Conservation (phyloP, 257 asterid genomes). For the Lantana camara region DNA sequence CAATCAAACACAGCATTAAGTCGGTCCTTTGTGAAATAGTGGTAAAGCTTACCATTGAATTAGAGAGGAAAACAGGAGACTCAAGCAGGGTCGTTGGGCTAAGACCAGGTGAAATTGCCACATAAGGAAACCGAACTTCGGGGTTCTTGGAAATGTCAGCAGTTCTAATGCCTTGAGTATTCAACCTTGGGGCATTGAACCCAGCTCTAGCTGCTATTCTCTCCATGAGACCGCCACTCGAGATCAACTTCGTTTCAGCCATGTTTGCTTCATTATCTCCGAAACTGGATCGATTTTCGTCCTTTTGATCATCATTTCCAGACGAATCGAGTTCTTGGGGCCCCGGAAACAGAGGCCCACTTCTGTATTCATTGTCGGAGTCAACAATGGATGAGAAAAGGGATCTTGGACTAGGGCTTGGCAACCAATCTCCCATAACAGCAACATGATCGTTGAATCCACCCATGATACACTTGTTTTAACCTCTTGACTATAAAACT, state of each 20-base stretch:
- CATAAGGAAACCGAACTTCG: conserved; percentile 54
- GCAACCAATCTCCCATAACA: conserved; percentile 78
- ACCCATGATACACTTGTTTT: conserved; percentile 41
- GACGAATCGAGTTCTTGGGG: conserved; percentile 28
- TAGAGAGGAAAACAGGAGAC: conserved; percentile 69
- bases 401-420: conserved; percentile 56
- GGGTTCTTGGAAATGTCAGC: conserved; percentile 41
- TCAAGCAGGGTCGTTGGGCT: conserved; percentile 77
- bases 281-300: conserved; percentile 27
- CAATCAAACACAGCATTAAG: no score
- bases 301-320: conserved; percentile 27
- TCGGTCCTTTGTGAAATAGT: no score
- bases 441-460: conserved; percentile 68
- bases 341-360: conserved; percentile 28
- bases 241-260: conserved; percentile 35
- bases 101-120: conserved; percentile 75
- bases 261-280: conserved; percentile 33
- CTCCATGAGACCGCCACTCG: conserved; percentile 72
- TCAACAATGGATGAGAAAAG: conserved; percentile 50
- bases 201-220: conserved; percentile 81
- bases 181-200: conserved; percentile 73
- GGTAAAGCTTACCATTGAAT: conserved; percentile 71
- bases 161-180: conserved; percentile 58
- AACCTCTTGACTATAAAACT: conserved; percentile 12
- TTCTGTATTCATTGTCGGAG: conserved; percentile 37